Percentiles rank a stretch among this genome's conserved stretches.
Conservation (phyloP, 2,329 filamentous ascomycete genomes). For the Colletotrichum tropicale region DNA sequence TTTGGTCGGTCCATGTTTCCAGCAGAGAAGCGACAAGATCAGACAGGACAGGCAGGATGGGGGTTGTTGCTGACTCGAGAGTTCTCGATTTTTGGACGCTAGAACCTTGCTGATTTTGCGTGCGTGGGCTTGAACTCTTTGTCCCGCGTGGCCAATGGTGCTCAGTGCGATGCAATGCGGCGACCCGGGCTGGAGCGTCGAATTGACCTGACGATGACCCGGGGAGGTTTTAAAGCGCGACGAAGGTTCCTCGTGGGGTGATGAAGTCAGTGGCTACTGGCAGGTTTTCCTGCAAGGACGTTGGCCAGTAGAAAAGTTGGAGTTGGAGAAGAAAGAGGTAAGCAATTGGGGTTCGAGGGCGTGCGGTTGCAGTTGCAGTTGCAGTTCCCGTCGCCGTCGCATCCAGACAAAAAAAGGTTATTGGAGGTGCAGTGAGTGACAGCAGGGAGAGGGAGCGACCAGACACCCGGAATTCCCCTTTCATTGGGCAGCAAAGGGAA, state of each 20-base stretch:
- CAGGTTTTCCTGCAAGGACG: neutral
- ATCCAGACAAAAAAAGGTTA: neutral
- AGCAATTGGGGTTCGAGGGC: neutral
- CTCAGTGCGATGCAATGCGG: neutral
- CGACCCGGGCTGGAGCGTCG: neutral
- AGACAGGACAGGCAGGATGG: neutral
- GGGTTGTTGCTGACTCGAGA: slow-evolving; percentile 13
- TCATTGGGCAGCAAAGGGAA: neutral
- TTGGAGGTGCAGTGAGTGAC: neutral
- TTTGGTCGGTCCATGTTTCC: slow-evolving; percentile 26
- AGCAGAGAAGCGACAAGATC: neutral
- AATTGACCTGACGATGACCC: neutral
- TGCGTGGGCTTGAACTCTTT: neutral
- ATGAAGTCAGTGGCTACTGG: neutral
- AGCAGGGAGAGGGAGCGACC: neutral
- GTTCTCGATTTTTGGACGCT: neutral
- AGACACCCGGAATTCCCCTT: neutral
- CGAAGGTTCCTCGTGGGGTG: neutral
- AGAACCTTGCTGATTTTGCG: slow-evolving; percentile 4
- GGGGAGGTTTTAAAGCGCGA: neutral
- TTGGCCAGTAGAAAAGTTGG: neutral
- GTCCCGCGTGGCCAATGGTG: neutral
- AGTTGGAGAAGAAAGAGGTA: neutral
- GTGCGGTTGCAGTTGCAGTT: neutral
- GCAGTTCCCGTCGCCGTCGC: neutral